Evolutionary conservation across 2,329 filamentous ascomycete species (phyloP), one percentile per base, ranked within the genome.

Genomic region (Chalara sp.): DNA sequence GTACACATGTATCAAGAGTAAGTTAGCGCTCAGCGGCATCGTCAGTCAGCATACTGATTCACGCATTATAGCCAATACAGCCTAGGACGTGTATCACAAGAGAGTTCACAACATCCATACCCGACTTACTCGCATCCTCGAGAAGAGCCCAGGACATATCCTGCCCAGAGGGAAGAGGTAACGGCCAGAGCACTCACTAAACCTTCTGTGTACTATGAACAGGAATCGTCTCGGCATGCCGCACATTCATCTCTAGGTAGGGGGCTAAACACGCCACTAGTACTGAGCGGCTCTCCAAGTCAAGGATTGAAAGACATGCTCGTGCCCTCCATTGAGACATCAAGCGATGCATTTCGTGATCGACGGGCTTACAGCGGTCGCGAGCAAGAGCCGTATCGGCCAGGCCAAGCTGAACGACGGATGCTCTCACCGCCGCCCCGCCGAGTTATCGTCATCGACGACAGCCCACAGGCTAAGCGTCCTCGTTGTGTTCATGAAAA

Each of bases 271-370:
- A 54, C 56, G 51, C 56, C 62, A 61, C 53, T 59, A 61, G 59
- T 62, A 53, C 58, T 63, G 56, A 60, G 58, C 56, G 52, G 56
- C 42, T 57, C 59, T 53, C 46, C 56, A 33, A 60, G 50, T 43
- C 49, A 57, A 54, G 56, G 56, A 41, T 54, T 63, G 3, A 60
- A 66, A 58, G 63, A 66, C 46, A 55, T 65, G 55, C 61, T 62
- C 49, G 59, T 65, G 41, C 59, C 61, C 53, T 66, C 64, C 13
- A 65, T 66, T 61, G 64, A 66, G 56, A 57, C 57, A 49, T 53
- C 58, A 57, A 58, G 55, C 55, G 57, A 63, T 57, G 39, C 46
- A 33, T 44, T 51, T 5, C 42, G 51, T 50, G 48, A 53, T 35
- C 41, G 50, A 41, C 51, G 53, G 52, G 47, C 40, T 35, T 44